These are phyloP conservation scores for Antrodiella citrinella DNA, from an alignment of 768 basidiomycete genomes.

Conservation along the genomic window DNA sequence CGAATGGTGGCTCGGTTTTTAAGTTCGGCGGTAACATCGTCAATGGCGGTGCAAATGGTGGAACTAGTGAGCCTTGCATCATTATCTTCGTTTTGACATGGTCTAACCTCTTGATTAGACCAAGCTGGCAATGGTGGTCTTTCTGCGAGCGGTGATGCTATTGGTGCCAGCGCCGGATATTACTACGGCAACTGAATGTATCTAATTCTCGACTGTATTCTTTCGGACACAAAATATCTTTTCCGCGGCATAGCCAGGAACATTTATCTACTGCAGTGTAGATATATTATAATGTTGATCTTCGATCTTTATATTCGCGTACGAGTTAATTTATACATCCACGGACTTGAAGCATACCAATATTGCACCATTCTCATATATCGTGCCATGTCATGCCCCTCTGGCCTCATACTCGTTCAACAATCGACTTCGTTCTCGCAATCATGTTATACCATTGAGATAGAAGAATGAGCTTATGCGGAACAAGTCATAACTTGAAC, in stretches of 20 bases:
- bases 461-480: too few species aligned
- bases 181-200: too few species aligned
- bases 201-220: neutral
- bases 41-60: neutral
- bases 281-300: too few species aligned
- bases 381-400: too few species aligned
- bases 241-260: too few species aligned
- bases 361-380: neutral
- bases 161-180: neutral
- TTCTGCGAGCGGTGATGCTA: neutral
- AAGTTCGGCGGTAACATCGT: neutral
- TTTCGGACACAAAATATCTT: neutral
- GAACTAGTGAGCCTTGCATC: neutral
- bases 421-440: too few species aligned
- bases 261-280: too few species aligned
- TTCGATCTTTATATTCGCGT: neutral
- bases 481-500: too few species aligned
- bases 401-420: too few species aligned
- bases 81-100: neutral
- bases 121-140: neutral
- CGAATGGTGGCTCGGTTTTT: neutral
- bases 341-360: neutral
- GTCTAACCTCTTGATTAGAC: neutral
- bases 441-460: too few species aligned
- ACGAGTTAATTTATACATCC: neutral